phyloP scores from a whole-genome alignment of 352 stramenopile genomes.

The Pilasporangium apinafurcum region DNA sequence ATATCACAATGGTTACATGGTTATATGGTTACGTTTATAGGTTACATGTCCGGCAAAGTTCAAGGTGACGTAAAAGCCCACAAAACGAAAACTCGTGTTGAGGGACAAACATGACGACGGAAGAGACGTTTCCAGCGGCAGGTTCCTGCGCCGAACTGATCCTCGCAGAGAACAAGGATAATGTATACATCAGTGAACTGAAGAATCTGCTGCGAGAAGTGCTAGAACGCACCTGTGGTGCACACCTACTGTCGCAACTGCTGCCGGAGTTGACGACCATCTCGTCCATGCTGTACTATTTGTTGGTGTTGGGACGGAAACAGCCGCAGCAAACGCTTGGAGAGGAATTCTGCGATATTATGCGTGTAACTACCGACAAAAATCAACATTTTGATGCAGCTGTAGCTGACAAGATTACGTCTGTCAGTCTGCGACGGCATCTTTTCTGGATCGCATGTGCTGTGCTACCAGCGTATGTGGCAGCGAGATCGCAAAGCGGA shows the following conservation, averaged over 20 bases:
- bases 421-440: constrained; percentile 31
- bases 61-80: constrained; percentile 5
- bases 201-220: constrained; percentile 72
- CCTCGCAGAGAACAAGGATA: constrained; percentile 67
- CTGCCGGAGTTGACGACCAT: constrained; percentile 62
- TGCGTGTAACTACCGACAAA: constrained; percentile 39
- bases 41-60: no score
- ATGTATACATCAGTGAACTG: constrained; percentile 62
- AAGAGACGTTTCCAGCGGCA: constrained; percentile 52
- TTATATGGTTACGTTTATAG: no score
- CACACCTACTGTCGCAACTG: constrained; percentile 72
- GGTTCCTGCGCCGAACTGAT: constrained; percentile 71
- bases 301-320: constrained; percentile 42
- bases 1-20: no score
- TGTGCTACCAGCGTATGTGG: constrained; percentile 57
- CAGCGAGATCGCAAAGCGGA: constrained; percentile 49
- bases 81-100: not conserved
- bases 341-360: constrained; percentile 83
- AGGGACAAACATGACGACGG: constrained; percentile 8
- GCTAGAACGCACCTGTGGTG: constrained; percentile 59
- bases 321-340: constrained; percentile 78
- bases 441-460: constrained; percentile 48
- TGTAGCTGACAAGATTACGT: constrained; percentile 5
- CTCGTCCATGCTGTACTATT: constrained; percentile 63
- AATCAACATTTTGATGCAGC: no score